phyloP scores from a whole-genome alignment of 305 asterid species.

The Fraxinus sp. region DNA sequence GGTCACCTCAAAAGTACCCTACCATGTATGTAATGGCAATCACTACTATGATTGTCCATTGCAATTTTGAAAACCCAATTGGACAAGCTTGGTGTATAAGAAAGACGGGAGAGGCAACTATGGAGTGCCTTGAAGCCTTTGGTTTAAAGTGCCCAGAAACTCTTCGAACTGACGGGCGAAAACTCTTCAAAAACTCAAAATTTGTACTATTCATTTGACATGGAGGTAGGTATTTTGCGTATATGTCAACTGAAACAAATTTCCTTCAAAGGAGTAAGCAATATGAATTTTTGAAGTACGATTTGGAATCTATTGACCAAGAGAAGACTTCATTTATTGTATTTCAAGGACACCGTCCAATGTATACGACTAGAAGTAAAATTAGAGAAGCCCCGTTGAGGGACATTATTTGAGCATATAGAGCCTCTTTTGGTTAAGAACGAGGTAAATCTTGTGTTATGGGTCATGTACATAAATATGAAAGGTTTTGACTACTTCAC shows the following conservation, averaged over 20 bases:
- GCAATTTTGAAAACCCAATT: conserved; percentile 89
- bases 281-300: conserved; percentile 43
- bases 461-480: conserved; percentile 88
- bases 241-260: conserved; percentile 48
- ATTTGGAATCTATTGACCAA: conserved; percentile 43
- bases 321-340: conserved; percentile 54
- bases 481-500: conserved; percentile 73
- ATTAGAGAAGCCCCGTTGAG: conserved; percentile 54
- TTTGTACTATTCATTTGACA: conserved; percentile 67
- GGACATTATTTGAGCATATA: conserved; percentile 50
- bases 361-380: conserved; percentile 75
- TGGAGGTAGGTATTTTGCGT: conserved; percentile 33
- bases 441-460: conserved; percentile 61
- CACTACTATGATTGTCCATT: conserved; percentile 86
- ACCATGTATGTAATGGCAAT: conserved; percentile 84
- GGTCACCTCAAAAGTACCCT: conserved; percentile 46
- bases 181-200: conserved; percentile 48
- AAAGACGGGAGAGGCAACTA: conserved; percentile 93
- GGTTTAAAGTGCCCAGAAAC: conserved; percentile 91
- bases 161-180: conserved; percentile 45
- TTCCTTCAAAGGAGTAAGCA: conserved; percentile 44
- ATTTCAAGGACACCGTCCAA: conserved; percentile 77
- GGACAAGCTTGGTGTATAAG: conserved; percentile 58
- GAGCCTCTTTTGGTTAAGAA: conserved; percentile 55
- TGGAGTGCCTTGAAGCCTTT: conserved; percentile 80